A percentile compares a stretch with the other conserved stretches of the same genome.
phyloP scores from a whole-genome alignment of 495 filamentous ascomycete species.

The Penicillium bialowiezense region DNA sequence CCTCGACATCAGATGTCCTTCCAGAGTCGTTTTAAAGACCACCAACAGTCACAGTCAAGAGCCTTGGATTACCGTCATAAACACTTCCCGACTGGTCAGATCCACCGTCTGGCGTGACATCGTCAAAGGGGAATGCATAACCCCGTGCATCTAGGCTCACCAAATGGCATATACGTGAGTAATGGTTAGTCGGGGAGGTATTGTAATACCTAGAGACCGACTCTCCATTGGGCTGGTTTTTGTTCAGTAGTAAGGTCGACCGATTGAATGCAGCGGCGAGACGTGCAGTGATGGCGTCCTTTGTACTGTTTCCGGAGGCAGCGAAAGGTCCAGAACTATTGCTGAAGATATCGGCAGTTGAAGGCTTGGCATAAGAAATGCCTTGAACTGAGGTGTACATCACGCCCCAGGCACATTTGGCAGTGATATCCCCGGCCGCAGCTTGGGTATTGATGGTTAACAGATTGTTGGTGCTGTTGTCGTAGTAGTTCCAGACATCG shows the following conservation, averaged over 20 bases:
- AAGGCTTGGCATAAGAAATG: conserved; percentile 54
- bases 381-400: conserved; percentile 49
- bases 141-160: conserved; percentile 60
- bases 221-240: conserved; percentile 50
- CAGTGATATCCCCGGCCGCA: conserved; percentile 47
- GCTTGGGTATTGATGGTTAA: conserved; percentile 66
- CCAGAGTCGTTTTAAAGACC: conserved; percentile 32
- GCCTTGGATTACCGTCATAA: conserved; percentile 50
- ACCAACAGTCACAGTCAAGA: conserved; percentile 63
- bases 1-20: not conserved
- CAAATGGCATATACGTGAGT: conserved; percentile 62
- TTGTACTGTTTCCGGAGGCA: conserved; percentile 41
- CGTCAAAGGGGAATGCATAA: conserved; percentile 79
- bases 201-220: conserved; percentile 50
- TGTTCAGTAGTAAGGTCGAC: conserved; percentile 53
- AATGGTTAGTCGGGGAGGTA: conserved; percentile 65
- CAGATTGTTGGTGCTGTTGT: conserved; percentile 19
- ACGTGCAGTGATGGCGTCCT: conserved; percentile 58
- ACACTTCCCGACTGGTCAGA: conserved; percentile 63
- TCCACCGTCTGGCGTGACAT: conserved; percentile 58
- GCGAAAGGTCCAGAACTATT: conserved; percentile 70
- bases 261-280: conserved; percentile 69
- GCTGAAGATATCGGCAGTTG: conserved; percentile 63
- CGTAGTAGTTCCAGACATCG: conserved; percentile 61
- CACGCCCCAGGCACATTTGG: conserved; percentile 44